Conservation (phyloP, 176 grass and related monocot genomes). For the Eremochloa ophiuroides region DNA sequence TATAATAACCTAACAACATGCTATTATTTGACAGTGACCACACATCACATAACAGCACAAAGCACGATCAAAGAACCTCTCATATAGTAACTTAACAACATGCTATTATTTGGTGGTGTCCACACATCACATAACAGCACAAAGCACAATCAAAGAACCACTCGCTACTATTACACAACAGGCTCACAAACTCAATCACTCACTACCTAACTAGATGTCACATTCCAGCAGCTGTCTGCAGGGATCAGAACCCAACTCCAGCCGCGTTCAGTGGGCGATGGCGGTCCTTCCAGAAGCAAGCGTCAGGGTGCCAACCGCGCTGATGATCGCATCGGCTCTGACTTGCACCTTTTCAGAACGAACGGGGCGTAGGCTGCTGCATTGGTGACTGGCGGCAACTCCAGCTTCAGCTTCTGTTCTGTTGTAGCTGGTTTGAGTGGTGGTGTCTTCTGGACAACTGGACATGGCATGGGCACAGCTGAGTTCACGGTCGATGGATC, state of each 20-base stretch:
- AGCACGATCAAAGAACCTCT: constrained; percentile 34
- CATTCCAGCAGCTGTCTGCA: constrained; percentile 1
- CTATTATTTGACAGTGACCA: constrained; percentile 48
- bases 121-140: constrained; percentile 59
- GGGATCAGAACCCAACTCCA: constrained; percentile 71
- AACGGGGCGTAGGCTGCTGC: constrained; percentile 58
- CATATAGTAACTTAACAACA: constrained; percentile 34
- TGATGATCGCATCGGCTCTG: constrained; percentile 79
- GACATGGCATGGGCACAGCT: neutral
- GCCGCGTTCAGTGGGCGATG: constrained; percentile 73
- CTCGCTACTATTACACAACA: constrained; percentile 47
- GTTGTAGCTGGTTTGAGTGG: neutral
- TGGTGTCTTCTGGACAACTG: neutral
- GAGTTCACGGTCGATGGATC: neutral
- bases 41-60: constrained; percentile 56
- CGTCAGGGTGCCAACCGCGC: constrained; percentile 57
- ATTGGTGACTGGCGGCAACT: constrained; percentile 9
- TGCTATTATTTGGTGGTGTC: constrained; percentile 44
- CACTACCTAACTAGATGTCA: constrained; percentile 34
- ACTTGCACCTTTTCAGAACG: constrained; percentile 89
- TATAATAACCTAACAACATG: constrained; percentile 35
- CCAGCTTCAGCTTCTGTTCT: constrained; percentile 59
- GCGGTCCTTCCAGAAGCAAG: constrained; percentile 96
- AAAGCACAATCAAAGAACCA: constrained; percentile 35
- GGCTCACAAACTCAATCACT: constrained; percentile 25